Base-by-base conservation (phyloP, 495 filamentous ascomycete genomes). In the Parachaetomium inaequale region DNA sequence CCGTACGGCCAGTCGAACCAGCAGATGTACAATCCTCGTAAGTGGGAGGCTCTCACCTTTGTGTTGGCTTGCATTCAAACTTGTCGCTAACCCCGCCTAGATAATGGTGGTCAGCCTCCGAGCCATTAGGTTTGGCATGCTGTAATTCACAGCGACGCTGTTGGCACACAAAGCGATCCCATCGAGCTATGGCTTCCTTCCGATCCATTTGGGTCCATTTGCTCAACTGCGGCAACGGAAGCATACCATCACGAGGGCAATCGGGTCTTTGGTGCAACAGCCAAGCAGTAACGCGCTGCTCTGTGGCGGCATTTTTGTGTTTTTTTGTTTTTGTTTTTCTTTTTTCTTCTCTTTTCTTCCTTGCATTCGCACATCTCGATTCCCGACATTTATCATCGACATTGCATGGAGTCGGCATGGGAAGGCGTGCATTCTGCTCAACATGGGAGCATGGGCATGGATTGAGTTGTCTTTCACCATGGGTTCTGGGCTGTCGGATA, bases 1-100 rank as follows among this genome's bases (percentile, higher is more conserved):
- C 88, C 90, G 3, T 93, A 92, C 71, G 87, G 66, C 78, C 86
- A 78, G 77, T 78, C 78, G 78, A 85, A 76, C 82, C 75, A 75
- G 69, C 71, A 86, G 75, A 88, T 93, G 81, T 94, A 93, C 74
- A 86, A 80, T 72, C 87, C 88, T 79, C 85, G 89, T 87, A 80
- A 87, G 72, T 71, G 11, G 19, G 31, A 36, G 42, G 17, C 31
- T 58, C 25, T 3, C 11, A 7, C n/a, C 6, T 0, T 5, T 49
- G 11, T 49, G 2, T 26, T 26, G 2, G 19, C 8, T 1, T 12
- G 2, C 14, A 17, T 15, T 31, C 4, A 38, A 54, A 7, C 19
- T 63, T 49, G 1, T 26, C 40, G 28, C 64, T 69, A 47, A 66
- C 63, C 26, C n/a, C 7, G n/a, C 12, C 3, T 19, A 70, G 68